phyloP scores from a whole-genome alignment of 176 grass and related monocot genomes.

The Triticum aestivum region IWGSC_CS_RefSeq_v2.1 NC_057797.1:716579762-716580261 shows the following conservation, averaged over 20 bases:
- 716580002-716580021: background rate
- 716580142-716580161: background rate
- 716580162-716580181: background rate
- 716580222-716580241: background rate
- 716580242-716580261: background rate
- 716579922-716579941: background rate
- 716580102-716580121: background rate
- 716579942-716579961: background rate
- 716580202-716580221: background rate
- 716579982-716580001: background rate
- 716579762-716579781: slow-evolving; percentile 43
- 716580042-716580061: background rate
- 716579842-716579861: slow-evolving; percentile 53
- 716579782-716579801: slow-evolving; percentile 45
- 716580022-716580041: background rate
- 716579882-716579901: slow-evolving; percentile 26
- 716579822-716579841: slow-evolving; percentile 39
- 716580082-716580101: background rate
- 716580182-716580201: background rate
- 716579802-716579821: slow-evolving; percentile 39
- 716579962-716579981: background rate
- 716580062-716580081: background rate
- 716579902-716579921: slow-evolving; percentile 35
- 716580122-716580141: background rate
- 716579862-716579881: slow-evolving; percentile 44